Conservation (phyloP, 2,329 filamentous ascomycete species). For the Ascochyta fabae region DNA sequence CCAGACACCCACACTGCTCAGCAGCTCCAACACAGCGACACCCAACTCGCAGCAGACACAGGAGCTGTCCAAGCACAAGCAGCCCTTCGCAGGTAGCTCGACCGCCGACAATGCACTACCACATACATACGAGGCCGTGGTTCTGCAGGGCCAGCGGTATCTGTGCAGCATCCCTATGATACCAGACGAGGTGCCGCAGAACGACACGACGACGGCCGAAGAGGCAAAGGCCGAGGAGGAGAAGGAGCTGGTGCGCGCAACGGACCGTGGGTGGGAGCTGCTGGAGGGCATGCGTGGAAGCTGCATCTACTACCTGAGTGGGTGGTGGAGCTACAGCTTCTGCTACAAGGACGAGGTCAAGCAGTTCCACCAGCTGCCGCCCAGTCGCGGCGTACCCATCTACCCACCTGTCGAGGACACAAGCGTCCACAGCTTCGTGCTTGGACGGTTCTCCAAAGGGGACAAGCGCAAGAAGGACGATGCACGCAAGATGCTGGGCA, state of each 20-base stretch:
- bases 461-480: constrained; percentile 29
- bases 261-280: constrained; percentile 79
- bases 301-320: constrained; percentile 83
- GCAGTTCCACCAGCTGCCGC: constrained; percentile 86
- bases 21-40: constrained; percentile 35
- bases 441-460: constrained; percentile 65
- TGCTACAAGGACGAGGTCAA: constrained; percentile 88
- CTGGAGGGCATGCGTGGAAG: constrained; percentile 76
- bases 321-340: constrained; percentile 97
- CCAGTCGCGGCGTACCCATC: constrained; percentile 68
- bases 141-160: constrained; percentile 72
- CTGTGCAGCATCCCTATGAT: constrained; percentile 85
- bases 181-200: constrained; percentile 57
- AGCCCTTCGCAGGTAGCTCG: constrained; percentile 21
- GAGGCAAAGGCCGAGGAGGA: constrained; percentile 76
- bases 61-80: constrained; percentile 43
- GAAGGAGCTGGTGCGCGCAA: constrained; percentile 78
- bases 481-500: constrained; percentile 39
- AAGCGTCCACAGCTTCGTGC: constrained; percentile 74
- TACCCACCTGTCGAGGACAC: constrained; percentile 80
- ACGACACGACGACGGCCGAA: constrained; percentile 71
- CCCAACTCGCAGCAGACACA: constrained; percentile 44
- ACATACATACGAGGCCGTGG: constrained; percentile 74
- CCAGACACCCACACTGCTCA: constrained; percentile 24
- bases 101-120: constrained; percentile 35